Evolutionary conservation across 495 filamentous ascomycete genomes (phyloP).

Genomic region (Sabuloglossum arenarium): DNA sequence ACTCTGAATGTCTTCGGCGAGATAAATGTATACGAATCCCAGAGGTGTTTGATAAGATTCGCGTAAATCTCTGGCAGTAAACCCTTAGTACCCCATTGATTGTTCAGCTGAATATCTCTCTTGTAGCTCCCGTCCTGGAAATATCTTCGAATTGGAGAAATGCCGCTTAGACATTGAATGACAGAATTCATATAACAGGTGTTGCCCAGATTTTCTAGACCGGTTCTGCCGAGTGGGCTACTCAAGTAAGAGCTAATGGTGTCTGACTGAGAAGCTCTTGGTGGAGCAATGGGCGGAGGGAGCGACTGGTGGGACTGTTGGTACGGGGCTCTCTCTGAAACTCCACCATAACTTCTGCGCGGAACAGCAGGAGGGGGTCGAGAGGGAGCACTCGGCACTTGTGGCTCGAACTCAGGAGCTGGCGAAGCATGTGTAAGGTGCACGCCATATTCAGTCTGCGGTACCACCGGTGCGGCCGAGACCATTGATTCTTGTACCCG

Average conservation of each 20-base stretch:
- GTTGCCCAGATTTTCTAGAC: slow-evolving; percentile 58
- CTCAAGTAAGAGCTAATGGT: slow-evolving; percentile 19
- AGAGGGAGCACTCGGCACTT: slow-evolving; percentile 24
- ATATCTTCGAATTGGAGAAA: slow-evolving; percentile 45
- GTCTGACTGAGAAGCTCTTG: slow-evolving; percentile 13
- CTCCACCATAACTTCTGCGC: slow-evolving; percentile 71
- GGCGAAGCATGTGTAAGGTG: slow-evolving; percentile 15
- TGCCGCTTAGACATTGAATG: slow-evolving; percentile 65
- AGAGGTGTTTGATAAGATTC: slow-evolving; percentile 53
- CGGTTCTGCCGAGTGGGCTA: slow-evolving; percentile 42
- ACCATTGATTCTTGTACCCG: slow-evolving; percentile 60
- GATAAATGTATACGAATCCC: slow-evolving; percentile 36
- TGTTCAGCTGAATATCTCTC: slow-evolving; percentile 26
- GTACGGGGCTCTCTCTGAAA: slow-evolving; percentile 42
- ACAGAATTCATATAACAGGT: slow-evolving; percentile 86
- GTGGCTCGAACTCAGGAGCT: slow-evolving; percentile 10
- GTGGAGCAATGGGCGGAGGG: slow-evolving; percentile 25
- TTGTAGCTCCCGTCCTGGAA: slow-evolving; percentile 34
- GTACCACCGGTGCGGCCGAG: slow-evolving; percentile 16
- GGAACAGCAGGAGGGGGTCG: slow-evolving; percentile 74
- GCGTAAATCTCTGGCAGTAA: slow-evolving; percentile 56
- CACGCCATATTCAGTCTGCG: slow-evolving; percentile 8
- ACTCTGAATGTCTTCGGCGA: slow-evolving; percentile 44
- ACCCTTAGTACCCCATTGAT: slow-evolving; percentile 50
- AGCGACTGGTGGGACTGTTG: slow-evolving; percentile 26